A percentile compares a stretch with the other conserved stretches of the same genome.
phyloP scores from a whole-genome alignment of 1,284 basidiomycete species.

The Melampsora americana region DNA sequence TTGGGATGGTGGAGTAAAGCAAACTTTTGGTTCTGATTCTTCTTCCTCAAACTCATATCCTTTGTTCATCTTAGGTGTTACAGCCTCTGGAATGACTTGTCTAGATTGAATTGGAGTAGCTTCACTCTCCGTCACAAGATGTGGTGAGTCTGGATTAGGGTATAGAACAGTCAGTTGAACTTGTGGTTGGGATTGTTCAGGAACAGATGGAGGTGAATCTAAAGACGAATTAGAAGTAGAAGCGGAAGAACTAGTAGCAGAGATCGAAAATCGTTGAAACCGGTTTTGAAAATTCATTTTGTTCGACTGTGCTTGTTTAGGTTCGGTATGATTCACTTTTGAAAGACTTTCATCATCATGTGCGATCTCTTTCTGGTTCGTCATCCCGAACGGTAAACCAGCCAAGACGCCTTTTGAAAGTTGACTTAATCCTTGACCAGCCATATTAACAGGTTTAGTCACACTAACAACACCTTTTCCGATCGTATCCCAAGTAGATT shows the following conservation, averaged over 20 bases:
- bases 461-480: constrained; percentile 39
- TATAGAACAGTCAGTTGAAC: no score
- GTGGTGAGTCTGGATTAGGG: no score
- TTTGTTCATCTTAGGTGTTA: no score
- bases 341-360: constrained; percentile 4
- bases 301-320: background rate
- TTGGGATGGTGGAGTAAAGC: no score
- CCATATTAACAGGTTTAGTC: constrained; percentile 35
- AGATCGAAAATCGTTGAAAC: background rate
- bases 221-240: no score
- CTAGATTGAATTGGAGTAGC: no score
- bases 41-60: no score
- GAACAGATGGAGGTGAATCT: no score
- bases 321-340: background rate
- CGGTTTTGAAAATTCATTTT: background rate
- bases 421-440: constrained; percentile 22
- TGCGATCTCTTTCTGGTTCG: background rate
- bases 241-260: background rate
- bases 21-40: no score
- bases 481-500: constrained; percentile 25
- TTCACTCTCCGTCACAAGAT: no score
- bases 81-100: no score
- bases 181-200: no score
- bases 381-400: constrained; percentile 22
- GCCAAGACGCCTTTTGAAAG: constrained; percentile 39